phyloP scores from a whole-genome alignment of 1,284 basidiomycete genomes.

The Cutaneotrichosporon curvatum region DNA sequence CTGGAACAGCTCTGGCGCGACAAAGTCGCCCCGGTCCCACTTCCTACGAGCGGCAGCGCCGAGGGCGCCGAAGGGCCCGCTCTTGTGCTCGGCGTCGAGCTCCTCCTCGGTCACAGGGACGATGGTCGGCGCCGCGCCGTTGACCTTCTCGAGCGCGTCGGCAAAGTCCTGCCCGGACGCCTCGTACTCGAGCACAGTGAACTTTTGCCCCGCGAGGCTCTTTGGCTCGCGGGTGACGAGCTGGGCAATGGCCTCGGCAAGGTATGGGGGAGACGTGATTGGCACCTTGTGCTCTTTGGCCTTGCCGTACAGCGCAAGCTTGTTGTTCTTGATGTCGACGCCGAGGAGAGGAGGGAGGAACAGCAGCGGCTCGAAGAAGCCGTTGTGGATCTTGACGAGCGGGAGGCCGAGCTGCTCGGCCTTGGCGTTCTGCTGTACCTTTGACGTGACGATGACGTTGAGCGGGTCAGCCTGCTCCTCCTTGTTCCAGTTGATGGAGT shows the following conservation, averaged over 20 bases:
- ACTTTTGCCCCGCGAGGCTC: neutral
- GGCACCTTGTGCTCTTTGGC: neutral
- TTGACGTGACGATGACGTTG: constrained; percentile 1
- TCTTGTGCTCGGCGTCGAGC: constrained; percentile 15
- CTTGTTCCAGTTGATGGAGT: constrained; percentile 8
- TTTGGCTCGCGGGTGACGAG: neutral
- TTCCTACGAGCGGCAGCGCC: no score
- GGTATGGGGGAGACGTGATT: constrained; percentile 6
- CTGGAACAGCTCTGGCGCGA: neutral
- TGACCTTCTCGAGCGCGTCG: constrained; percentile 1
- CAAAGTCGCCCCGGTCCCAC: neutral
- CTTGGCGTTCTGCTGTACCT: neutral
- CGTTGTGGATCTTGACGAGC: constrained; percentile 5
- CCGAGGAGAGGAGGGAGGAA: constrained; percentile 1
- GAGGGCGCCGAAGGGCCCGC: constrained; percentile 12
- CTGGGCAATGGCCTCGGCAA: constrained; percentile 3
- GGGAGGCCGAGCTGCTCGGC: constrained; percentile 7
- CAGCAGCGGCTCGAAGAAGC: constrained; percentile 9
- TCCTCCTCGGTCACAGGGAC: constrained; percentile 5
- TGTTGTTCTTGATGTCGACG: constrained; percentile 11
- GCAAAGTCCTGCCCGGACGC: constrained; percentile 6
- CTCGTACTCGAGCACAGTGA: constrained; percentile 6
- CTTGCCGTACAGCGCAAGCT: constrained; percentile 6
- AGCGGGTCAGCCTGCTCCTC: neutral
- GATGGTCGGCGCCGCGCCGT: constrained; percentile 1